Percentiles rank a stretch among this genome's conserved stretches.
Evolutionary conservation across 106 monocot species (phyloP).

Genomic region (Posidonia australis): DNA sequence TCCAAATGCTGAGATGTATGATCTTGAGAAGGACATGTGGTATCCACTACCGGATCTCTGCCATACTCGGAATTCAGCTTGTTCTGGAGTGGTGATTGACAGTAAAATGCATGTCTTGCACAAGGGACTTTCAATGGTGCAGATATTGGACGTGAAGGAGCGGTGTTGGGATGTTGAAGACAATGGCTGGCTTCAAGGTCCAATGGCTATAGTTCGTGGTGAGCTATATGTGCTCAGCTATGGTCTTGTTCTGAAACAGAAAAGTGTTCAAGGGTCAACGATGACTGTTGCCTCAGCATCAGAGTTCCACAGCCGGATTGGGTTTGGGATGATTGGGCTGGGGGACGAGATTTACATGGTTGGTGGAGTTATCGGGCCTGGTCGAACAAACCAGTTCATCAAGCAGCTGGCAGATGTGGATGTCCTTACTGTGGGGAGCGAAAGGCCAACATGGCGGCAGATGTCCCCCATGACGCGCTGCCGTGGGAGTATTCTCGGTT

Average conservation of each 20-base stretch:
- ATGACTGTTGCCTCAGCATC: conserved; percentile 41
- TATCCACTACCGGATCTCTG: conserved; percentile 63
- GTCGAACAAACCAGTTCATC: conserved; percentile 72
- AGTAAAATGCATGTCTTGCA: conserved; percentile 89
- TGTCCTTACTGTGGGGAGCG: conserved; percentile 44
- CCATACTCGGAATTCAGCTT: conserved; percentile 67
- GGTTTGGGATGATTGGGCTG: conserved; percentile 84
- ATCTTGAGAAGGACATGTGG: conserved; percentile 60
- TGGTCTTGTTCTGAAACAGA: conserved; percentile 41
- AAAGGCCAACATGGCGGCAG: conserved; percentile 61
- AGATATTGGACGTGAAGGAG: conserved; percentile 52
- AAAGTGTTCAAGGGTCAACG: conserved; percentile 14
- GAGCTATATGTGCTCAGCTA: conserved; percentile 75
- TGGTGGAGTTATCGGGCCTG: conserved; percentile 88
- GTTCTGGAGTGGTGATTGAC: conserved; percentile 57
- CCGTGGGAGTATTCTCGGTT: conserved; percentile 79
- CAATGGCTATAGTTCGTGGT: conserved; percentile 55
- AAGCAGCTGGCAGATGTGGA: conserved; percentile 77
- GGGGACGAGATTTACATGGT: conserved; percentile 69
- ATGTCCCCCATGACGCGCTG: conserved; percentile 66
- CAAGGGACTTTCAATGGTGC: conserved; percentile 76
- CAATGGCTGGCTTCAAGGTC: conserved; percentile 74
- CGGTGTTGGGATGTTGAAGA: conserved; percentile 55
- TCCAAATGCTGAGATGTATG: conserved; percentile 79
- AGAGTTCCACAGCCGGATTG: conserved; percentile 78